phyloP scores from a whole-genome alignment of 2,329 filamentous ascomycete genomes.

The Macrophomina phaseolina region DNA sequence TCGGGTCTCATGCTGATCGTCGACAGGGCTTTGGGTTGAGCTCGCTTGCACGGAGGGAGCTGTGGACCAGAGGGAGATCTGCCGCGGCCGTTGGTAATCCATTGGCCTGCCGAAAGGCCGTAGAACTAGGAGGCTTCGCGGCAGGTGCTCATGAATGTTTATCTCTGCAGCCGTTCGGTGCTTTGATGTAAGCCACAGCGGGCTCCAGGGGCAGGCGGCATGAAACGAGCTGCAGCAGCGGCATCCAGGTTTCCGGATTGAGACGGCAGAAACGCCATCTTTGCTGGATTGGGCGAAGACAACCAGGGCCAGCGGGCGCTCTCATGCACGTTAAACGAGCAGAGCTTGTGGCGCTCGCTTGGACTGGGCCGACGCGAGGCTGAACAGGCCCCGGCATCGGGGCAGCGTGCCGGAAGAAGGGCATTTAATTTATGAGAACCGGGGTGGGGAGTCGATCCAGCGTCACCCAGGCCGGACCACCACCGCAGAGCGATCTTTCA shows the following conservation, averaged over 20 bases:
- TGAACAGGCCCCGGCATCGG: not conserved
- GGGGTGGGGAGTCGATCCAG: not conserved
- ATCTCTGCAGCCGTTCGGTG: not conserved
- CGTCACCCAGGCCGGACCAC: no score
- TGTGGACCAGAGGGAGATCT: not conserved
- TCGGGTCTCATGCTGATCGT: not conserved
- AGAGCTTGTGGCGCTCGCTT: slow-evolving; percentile 1
- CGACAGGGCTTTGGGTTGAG: not conserved
- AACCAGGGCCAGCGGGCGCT: no score
- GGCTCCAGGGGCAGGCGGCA: not conserved
- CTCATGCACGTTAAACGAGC: not conserved
- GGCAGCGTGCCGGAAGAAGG: not conserved
- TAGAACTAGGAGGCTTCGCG: not conserved
- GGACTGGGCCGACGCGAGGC: not conserved
- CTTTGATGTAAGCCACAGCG: not conserved
- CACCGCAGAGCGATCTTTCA: not conserved
- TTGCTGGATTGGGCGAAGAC: not conserved
- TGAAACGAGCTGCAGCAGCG: not conserved
- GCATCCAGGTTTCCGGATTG: not conserved
- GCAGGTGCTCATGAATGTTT: not conserved
- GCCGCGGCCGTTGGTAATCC: not conserved
- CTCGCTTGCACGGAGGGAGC: not conserved
- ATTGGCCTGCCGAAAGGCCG: not conserved
- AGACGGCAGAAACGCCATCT: not conserved
- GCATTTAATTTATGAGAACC: not conserved